Percentiles rank a stretch among this genome's conserved stretches.
phyloP scores from a whole-genome alignment of 768 basidiomycete species.

The Collybia mongolica region DNA sequence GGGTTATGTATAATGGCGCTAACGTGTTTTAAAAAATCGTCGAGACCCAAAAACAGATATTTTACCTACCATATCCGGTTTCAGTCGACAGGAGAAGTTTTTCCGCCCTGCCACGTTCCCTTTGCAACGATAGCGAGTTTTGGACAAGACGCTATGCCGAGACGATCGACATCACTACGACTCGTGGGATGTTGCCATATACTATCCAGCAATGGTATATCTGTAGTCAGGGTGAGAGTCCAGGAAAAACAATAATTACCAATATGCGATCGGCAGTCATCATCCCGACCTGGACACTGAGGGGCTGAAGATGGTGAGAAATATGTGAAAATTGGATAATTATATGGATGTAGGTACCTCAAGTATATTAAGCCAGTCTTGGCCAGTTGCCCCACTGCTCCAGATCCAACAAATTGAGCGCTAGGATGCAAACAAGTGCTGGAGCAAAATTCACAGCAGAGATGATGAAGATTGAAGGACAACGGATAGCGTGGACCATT shows the following conservation, averaged over 20 bases:
- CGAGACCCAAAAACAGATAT: constrained; percentile 11
- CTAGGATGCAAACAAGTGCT: not conserved
- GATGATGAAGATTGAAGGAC: not conserved
- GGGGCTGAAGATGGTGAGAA: not conserved
- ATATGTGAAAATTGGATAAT: not conserved
- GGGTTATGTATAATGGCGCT: not conserved
- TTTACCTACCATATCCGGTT: not conserved
- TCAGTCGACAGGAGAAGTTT: too few relatives aligned
- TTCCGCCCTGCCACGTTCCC: too few relatives aligned
- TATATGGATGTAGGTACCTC: not conserved
- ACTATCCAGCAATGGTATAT: constrained; percentile 20
- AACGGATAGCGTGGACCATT: not conserved
- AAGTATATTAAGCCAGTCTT: not conserved
- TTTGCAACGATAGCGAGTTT: too few relatives aligned
- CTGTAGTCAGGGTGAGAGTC: constrained; percentile 2
- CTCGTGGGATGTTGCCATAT: constrained; percentile 10
- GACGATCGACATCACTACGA: constrained; percentile 12
- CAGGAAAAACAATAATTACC: not conserved
- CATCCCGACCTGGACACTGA: not conserved
- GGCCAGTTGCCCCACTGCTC: not conserved
- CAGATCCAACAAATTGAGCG: too few relatives aligned
- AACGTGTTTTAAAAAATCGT: constrained; percentile 7
- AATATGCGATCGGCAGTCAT: not conserved
- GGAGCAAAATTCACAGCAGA: not conserved
- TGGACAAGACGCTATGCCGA: too few relatives aligned